Percentiles rank a stretch among this genome's conserved stretches.
Evolutionary conservation across 805 yeast species (phyloP).

Genomic region (Candida palmyrensis): DNA sequence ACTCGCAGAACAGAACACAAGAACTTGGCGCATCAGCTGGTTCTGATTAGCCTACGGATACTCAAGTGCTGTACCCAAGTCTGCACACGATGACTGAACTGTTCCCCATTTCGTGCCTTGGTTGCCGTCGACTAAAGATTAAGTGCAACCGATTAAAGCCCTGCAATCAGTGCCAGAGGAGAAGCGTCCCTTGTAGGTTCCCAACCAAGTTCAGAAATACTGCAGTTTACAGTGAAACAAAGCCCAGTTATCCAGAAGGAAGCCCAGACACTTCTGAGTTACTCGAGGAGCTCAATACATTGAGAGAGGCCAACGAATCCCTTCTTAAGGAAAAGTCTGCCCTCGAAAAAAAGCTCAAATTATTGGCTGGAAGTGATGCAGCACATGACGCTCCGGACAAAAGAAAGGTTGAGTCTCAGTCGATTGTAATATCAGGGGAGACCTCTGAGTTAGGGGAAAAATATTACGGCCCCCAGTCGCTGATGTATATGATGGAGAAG

Average conservation of each 20-base stretch:
- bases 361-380: constrained; percentile 1
- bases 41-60: no score
- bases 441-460: constrained; percentile 36
- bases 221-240: constrained; percentile 15
- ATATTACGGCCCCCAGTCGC: constrained; percentile 50
- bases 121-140: constrained; percentile 31
- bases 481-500: constrained; percentile 41
- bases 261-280: no score
- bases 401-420: no score
- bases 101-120: constrained; percentile 31
- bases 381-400: no score
- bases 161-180: constrained; percentile 37
- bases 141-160: constrained; percentile 32
- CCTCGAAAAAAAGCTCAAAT: not conserved
- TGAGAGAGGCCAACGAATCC: not conserved
- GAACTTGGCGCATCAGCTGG: no score
- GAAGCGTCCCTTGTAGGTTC: constrained; percentile 37
- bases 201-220: constrained; percentile 45
- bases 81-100: no score
- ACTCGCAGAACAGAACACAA: no score
- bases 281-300: constrained; percentile 3
- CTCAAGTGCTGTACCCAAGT: no score
- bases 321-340: not conserved
- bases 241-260: no score
- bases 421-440: constrained; percentile 29